Conservation (phyloP, 228 moss, liverwort and hornwort genomes). For the Sphagnum fallax region DNA sequence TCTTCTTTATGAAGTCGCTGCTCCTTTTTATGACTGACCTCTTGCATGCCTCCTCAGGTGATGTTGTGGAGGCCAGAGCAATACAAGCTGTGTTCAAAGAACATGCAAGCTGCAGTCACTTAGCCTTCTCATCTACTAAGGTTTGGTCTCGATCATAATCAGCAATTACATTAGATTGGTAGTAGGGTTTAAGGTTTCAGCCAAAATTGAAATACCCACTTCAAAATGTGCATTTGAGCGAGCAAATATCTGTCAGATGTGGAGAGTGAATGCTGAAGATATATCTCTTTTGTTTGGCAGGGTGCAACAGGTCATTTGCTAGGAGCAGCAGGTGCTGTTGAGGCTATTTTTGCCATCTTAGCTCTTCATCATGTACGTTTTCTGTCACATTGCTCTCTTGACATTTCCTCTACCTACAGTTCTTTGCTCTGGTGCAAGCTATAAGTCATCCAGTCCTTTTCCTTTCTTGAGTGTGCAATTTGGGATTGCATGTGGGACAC, state of each 20-base stretch:
- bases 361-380: constrained; percentile 74
- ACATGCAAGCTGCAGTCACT: constrained; percentile 37
- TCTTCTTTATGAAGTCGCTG: no score
- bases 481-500: no score
- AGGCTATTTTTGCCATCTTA: constrained; percentile 86
- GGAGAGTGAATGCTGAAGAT: not conserved
- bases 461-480: no score
- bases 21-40: no score
- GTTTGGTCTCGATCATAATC: constrained; percentile 12
- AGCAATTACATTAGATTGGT: not conserved
- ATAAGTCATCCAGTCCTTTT: no score
- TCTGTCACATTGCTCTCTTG: no score
- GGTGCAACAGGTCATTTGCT: constrained; percentile 93
- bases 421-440: no score
- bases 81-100: constrained; percentile 68
- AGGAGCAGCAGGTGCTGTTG: constrained; percentile 96
- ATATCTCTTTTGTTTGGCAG: constrained; percentile 16
- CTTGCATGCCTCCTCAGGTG: constrained; percentile 32
- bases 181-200: not conserved
- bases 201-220: no score
- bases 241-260: not conserved
- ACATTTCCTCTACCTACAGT: no score
- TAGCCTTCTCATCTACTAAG: constrained; percentile 89
- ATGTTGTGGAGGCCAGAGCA: constrained; percentile 82
- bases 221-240: no score